Conservation (phyloP, 768 basidiomycete species). For the Rhodotorula paludigena region DNA sequence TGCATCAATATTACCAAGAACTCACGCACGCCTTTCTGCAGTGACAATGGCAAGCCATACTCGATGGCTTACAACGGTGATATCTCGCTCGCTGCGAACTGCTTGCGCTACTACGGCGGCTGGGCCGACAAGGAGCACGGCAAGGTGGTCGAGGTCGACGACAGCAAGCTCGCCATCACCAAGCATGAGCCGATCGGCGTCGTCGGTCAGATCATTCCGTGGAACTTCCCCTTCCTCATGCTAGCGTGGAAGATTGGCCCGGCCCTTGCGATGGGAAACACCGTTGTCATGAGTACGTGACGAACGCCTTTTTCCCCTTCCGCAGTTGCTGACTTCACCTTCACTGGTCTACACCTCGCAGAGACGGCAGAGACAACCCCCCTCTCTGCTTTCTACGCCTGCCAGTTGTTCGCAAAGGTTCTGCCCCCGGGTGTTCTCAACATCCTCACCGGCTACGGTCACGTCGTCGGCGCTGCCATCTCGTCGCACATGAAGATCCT, state of each 20-base stretch:
- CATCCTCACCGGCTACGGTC: constrained; percentile 68
- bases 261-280: constrained; percentile 71
- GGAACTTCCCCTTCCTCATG: constrained; percentile 51
- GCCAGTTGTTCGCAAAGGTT: constrained; percentile 60
- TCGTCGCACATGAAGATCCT: constrained; percentile 53
- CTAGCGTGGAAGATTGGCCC: constrained; percentile 65
- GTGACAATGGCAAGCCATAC: constrained; percentile 61
- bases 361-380: constrained; percentile 42
- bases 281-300: constrained; percentile 66
- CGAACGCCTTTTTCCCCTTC: constrained; percentile 66
- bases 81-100: constrained; percentile 44
- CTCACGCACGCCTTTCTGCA: neutral
- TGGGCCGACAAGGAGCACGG: constrained; percentile 83
- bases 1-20: too few relatives aligned
- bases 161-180: constrained; percentile 61
- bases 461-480: constrained; percentile 66
- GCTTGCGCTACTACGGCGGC: constrained; percentile 68
- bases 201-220: constrained; percentile 42
- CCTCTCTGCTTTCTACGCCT: constrained; percentile 41
- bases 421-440: constrained; percentile 61
- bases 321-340: neutral
- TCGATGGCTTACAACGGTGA: constrained; percentile 45
- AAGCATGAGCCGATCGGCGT: constrained; percentile 62
- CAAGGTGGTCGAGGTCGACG: constrained; percentile 59
- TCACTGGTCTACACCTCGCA: neutral